Base-by-base conservation (phyloP, 2,329 filamentous ascomycete genomes). In the Nothomitra cinnamomea region DNA sequence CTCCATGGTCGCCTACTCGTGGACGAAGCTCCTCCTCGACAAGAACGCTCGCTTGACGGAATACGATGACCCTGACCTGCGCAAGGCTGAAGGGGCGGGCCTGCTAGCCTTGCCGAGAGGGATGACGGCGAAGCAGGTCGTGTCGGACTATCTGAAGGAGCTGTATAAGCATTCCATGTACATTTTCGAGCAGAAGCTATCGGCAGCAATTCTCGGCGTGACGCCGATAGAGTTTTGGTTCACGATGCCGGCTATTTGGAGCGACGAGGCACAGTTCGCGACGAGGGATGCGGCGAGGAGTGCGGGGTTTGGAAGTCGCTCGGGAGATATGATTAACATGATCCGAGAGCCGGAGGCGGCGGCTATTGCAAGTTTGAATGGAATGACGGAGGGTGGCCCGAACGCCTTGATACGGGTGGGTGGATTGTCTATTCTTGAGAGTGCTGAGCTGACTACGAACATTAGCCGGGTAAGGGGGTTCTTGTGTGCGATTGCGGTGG, bases 21-120 rank as follows among this genome's bases (percentile, higher is more conserved):
- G 58, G 58, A 57, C 54, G 3, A 60, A 60, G 28, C 41, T 60
- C 0, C 52, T 60, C 2, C 54, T 60, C 0, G 58, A 60, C 41
- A 13, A 43, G 2, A 40, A 24, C 25, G 51, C 49, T 19, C 25
- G 2, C 1, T 2, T 42, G 0, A 56, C 56, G 2, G 54, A 53
- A 2, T 54, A 55, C 4, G 58, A 60, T 28, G 58, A 60, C n/a
- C 55, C 57, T 1, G 17, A 38, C 1, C 54, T 38, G 7, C 7
- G 15, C 7, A 38, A 38, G 35, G 35, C 35, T 7, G 35, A 7
- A 7, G 35, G 35, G 15, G 15, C 15, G 35, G 35, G 35, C 15
- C 35, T 38, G 7, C 15, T 38, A 15, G 15, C 7, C 7, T 15
- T 38, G 7, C 35, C 35, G 7, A 7, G 7, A 7, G 35, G 35